Percentiles rank a stretch among this genome's conserved stretches.
Evolutionary conservation across 1,139 yeast species (phyloP).

Genomic region (Eremothecium sinecaudum): DNA sequence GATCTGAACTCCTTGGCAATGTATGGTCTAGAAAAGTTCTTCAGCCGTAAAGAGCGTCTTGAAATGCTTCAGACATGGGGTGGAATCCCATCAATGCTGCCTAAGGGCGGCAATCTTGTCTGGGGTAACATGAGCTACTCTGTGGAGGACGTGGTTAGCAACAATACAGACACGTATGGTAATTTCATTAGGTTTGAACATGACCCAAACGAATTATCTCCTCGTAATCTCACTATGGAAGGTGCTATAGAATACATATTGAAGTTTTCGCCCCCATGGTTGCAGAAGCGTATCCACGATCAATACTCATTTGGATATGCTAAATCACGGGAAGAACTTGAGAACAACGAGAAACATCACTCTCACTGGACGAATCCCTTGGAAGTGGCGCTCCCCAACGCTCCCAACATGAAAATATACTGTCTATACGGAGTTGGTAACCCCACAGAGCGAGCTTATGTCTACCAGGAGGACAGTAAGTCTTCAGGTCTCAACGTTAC

Average conservation of each 20-base stretch:
- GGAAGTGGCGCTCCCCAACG: slow-evolving; percentile 83
- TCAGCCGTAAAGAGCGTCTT: slow-evolving; percentile 78
- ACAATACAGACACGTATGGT: slow-evolving; percentile 45
- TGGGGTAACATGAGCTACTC: slow-evolving; percentile 63
- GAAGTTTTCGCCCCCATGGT: slow-evolving; percentile 68
- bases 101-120: slow-evolving; percentile 82
- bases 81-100: slow-evolving; percentile 90
- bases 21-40: slow-evolving; percentile 88
- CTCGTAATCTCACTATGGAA: slow-evolving; percentile 52
- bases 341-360: slow-evolving; percentile 54
- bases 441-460: slow-evolving; percentile 88
- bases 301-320: slow-evolving; percentile 80
- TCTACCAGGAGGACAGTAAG: slow-evolving; percentile 56
- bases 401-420: slow-evolving; percentile 82
- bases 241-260: slow-evolving; percentile 59
- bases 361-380: slow-evolving; percentile 88
- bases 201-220: slow-evolving; percentile 33
- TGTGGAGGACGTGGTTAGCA: slow-evolving; percentile 43
- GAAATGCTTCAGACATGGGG: slow-evolving; percentile 83
- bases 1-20: slow-evolving; percentile 88
- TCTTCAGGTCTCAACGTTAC: slow-evolving; percentile 50
- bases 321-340: slow-evolving; percentile 46
- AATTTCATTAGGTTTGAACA: slow-evolving; percentile 56
- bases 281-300: slow-evolving; percentile 48
- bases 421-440: slow-evolving; percentile 94